Evolutionary conservation across 1,139 yeast species (phyloP), one percentile per base, ranked within the genome.

Genomic region (Groenewaldozyma auringiensis): DNA sequence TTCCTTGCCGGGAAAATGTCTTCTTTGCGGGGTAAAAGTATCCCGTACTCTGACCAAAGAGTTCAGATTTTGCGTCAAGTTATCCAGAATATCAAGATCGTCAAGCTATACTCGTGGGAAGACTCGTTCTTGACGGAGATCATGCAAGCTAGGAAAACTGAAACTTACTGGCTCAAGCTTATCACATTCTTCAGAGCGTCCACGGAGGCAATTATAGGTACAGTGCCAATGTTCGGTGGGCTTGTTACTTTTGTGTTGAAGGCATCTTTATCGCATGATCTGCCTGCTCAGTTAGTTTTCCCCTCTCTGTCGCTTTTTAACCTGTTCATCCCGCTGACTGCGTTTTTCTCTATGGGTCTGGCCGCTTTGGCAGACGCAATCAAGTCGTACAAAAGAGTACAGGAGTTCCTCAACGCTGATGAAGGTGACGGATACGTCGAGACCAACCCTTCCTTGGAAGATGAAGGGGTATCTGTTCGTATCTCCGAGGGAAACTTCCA

Each of bases 71-170:
- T 81, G 46, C 75, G 78, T 47, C 87, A 81, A 57, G 75, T 80
- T 18, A 65, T 81, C 44, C 74, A 69, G 53, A 76, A 79, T 50
- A 70, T 81, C 63, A 76, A 79, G 52, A 72, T 79, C 65, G 77
- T 81, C 63, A 81, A 81, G 61, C 75, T 71, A 51, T 81, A 81
- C 58, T 77, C 80, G 32, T 81, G 89, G 89, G 89, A 83, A 60
- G 65, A 66, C 16, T 73, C 81, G 4, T 78, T 75, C 57, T 64
- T 64, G 43, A 62, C 69, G 3, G 67, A 65, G 47, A 71, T 79
- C 17, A 58, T 72, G 11, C 60, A 63, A 1, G 69, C 67, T n/a
- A 69, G 85, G 54, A 53, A 56, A n/a, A 50, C 59, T 27, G 85
- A 80, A 59, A 49, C 53, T 2, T n/a, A 40, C 3, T 50, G 46